Base-by-base conservation (phyloP, 148 eudicot genomes). In the Rhododendron mucronatum region DNA sequence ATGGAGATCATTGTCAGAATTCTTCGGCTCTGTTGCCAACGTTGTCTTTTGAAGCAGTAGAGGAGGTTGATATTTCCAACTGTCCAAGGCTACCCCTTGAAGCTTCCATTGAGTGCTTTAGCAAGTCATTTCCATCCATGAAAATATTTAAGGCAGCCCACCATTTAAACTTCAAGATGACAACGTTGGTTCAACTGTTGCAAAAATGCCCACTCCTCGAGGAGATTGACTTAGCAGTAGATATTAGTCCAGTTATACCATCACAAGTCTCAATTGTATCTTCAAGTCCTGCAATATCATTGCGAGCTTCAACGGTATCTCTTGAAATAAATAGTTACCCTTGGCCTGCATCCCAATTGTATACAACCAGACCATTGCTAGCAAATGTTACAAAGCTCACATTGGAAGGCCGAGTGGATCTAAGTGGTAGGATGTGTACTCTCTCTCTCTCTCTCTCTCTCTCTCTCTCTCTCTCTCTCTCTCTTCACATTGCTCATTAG, bases 31-130 rank as follows among this genome's bases (percentile, higher is more conserved):
- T 87, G n/a, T 89, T 87, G 81, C 90, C 89, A 78, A 87, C 81
- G 15, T 86, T 87, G 89, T 89, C 93, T 79, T 94, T 93, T 89
- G 88, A 87, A 84, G 91, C 91, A 41, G 91, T 96, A 80, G 83
- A 88, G 83, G 96, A 94, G 88, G 90, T 96, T 80, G 95, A 95
- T 87, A 89, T 96, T 83, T 94, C 99, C 84, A 93, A 91, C 86
- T 95, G 97, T 89, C 94, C 93, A 59, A 83, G 78, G 83, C 87
- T 96, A 80, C 85, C 86, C 84, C 92, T 95, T 83, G 93, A 88
- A 78, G 88, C 89, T 86, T 91, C 91, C 14, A 53, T 90, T 65
- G 88, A 93, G 78, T 93, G 89, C 90, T 89, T 95, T 65, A 80
- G 83, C 90, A 92, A 88, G 88, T 92, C 98, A 80, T 96, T 96